Evolutionary conservation across 2,329 filamentous ascomycete genomes (phyloP).

Genomic region (Didymellaceae sp.): DNA sequence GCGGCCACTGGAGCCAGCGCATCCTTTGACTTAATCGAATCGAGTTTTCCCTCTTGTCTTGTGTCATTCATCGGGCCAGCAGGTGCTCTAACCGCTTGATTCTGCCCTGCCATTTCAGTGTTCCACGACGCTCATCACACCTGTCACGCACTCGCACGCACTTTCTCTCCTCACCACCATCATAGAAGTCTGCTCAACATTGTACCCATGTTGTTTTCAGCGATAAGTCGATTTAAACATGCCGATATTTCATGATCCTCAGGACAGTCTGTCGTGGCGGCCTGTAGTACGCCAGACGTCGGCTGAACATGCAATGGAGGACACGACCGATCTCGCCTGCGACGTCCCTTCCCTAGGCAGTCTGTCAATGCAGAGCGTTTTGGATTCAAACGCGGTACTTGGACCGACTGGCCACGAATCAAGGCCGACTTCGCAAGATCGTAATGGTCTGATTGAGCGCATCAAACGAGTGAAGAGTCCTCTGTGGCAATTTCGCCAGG

Average conservation of each 20-base stretch:
- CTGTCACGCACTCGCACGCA: no score
- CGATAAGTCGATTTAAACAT: conserved; percentile 33
- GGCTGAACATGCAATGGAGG: conserved; percentile 24
- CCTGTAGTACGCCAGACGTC: conserved; percentile 25
- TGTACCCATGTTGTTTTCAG: conserved; percentile 36
- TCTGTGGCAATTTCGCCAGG: conserved; percentile 68
- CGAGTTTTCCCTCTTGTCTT: conserved; percentile 38
- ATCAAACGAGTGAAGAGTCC: conserved; percentile 81
- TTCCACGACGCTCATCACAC: conserved; percentile 24
- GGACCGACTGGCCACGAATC: conserved; percentile 29
- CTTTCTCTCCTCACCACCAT: conserved; percentile 3
- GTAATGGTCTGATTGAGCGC: conserved; percentile 81
- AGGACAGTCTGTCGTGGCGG: conserved; percentile 35
- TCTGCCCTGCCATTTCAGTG: conserved; percentile 32
- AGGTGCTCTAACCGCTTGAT: conserved; percentile 42
- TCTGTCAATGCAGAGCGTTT: conserved; percentile 13
- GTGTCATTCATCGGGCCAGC: conserved; percentile 39
- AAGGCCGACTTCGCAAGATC: conserved; percentile 56
- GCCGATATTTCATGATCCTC: conserved; percentile 50
- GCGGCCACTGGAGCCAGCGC: conserved; percentile 45
- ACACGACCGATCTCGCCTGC: conserved; percentile 15
- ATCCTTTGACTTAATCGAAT: conserved; percentile 28
- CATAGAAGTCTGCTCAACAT: neutral
- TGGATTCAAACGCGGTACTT: conserved; percentile 8
- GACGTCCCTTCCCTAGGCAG: conserved; percentile 16